Evolutionary conservation across 1,284 basidiomycete species (phyloP).

Genomic region (Fomitopsis schrenkii): DNA sequence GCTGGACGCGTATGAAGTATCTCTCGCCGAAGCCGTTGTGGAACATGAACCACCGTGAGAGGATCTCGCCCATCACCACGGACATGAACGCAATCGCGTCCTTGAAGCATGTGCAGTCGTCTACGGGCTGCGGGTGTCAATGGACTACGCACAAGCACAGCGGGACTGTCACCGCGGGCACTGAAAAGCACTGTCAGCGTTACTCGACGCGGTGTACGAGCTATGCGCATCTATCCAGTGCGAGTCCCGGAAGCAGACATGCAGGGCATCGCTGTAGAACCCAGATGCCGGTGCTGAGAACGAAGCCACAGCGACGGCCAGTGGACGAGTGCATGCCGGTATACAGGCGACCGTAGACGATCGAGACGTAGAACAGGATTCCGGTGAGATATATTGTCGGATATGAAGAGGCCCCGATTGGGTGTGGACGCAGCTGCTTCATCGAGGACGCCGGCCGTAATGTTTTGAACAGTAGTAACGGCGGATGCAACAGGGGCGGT

Average conservation of each 20-base stretch:
- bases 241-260: constrained; percentile 46
- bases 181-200: constrained; percentile 26
- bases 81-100: constrained; percentile 93
- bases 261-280: constrained; percentile 36
- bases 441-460: constrained; percentile 8
- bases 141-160: constrained; percentile 75
- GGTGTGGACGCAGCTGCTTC: neutral
- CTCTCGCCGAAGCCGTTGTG: constrained; percentile 33
- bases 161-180: constrained; percentile 67
- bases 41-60: constrained; percentile 61
- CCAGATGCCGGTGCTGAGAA: constrained; percentile 71
- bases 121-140: constrained; percentile 88
- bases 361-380: constrained; percentile 68
- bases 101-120: constrained; percentile 98
- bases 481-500: constrained; percentile 10
- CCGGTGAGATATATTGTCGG: constrained; percentile 39
- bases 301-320: constrained; percentile 66
- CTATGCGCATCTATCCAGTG: constrained; percentile 49
- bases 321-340: constrained; percentile 88
- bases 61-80: constrained; percentile 74
- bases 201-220: neutral
- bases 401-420: constrained; percentile 30
- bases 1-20: constrained; percentile 43
- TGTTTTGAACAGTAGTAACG: constrained; percentile 6
- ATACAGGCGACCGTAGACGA: constrained; percentile 89